Percentiles rank a stretch among this genome's conserved stretches.
phyloP scores from a whole-genome alignment of 768 basidiomycete genomes.

The Daedaleopsis sinensis region DNA sequence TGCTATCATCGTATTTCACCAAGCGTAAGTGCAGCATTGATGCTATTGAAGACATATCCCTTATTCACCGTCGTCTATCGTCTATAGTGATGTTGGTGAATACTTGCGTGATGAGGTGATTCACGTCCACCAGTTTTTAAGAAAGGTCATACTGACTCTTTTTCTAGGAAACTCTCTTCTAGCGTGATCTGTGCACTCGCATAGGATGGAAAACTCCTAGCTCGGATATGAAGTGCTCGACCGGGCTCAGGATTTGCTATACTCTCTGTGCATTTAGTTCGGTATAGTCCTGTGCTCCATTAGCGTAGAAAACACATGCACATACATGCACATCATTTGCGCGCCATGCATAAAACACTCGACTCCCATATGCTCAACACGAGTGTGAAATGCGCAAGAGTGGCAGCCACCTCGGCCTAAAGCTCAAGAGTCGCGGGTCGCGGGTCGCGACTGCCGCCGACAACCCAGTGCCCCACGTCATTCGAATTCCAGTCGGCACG shows the following conservation, averaged over 20 bases:
- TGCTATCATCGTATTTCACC: constrained; percentile 96
- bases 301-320: constrained; percentile 4
- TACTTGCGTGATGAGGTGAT: constrained; percentile 94
- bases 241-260: constrained; percentile 23
- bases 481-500: constrained; percentile 23
- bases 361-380: background rate
- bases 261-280: constrained; percentile 6
- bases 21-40: constrained; percentile 63
- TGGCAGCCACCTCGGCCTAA: no score
- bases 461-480: constrained; percentile 12
- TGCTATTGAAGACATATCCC: no score
- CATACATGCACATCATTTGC: background rate
- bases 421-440: no score
- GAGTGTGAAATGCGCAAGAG: background rate
- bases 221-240: constrained; percentile 50
- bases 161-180: constrained; percentile 81
- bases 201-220: constrained; percentile 6
- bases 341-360: background rate
- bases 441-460: constrained; percentile 9
- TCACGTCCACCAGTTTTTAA: constrained; percentile 4
- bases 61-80: constrained; percentile 2
- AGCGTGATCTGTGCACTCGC: background rate
- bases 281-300: background rate
- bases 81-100: constrained; percentile 89
- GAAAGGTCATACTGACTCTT: constrained; percentile 5